Evolutionary conservation across 345 rosid species (phyloP), one percentile per base, ranked within the genome.

Genomic region (Brassica nigra): DNA sequence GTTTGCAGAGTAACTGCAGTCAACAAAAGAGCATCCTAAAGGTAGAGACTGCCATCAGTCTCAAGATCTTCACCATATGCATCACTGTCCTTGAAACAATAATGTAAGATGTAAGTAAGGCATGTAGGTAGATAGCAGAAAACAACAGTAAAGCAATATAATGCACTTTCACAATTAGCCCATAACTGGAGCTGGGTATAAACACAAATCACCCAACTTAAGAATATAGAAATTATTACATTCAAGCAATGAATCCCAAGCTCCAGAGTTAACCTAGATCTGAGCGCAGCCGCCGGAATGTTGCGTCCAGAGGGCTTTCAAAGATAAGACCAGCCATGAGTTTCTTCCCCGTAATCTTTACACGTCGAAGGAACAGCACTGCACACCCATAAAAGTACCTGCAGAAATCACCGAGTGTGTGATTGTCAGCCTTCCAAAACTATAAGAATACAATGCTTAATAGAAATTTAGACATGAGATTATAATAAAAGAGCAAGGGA

Each of bases 1-100:
- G 80, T 84, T 36, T 18, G 76, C 2, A 89, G 89, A 72, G 87
- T 12, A 6, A 87, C 70, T 27, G 86, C 82, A 58, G 87, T 79
- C 75, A 88, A 90, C 83, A 89, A 74, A 54, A 88, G 90, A 67
- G 84, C 83, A 86, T 73, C 91, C 88, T 86, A 57, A 87, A 36
- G 75, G 88, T 83, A 62, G 88, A 78, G 14, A 88, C 78, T 58
- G 86, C 78, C 68, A 82, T 78, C 42, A 86, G 16, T 7, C 86
- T 81, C 80, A 86, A 47, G 71, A 87, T 87, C 87, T 84, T 90
- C 15, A 87, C 82, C 55, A 86, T 68, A 74, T 90, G 91, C 89
- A 86, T 90, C 90, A 84, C 37, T 29, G 18, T 62, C 16, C 66
- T 62, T 31, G 23, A 63, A 31, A n/a, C 6, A n/a, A 31, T 31